Base-by-base conservation (phyloP, 2,329 filamentous ascomycete genomes). In the Chaetothyriales sp. region DNA sequence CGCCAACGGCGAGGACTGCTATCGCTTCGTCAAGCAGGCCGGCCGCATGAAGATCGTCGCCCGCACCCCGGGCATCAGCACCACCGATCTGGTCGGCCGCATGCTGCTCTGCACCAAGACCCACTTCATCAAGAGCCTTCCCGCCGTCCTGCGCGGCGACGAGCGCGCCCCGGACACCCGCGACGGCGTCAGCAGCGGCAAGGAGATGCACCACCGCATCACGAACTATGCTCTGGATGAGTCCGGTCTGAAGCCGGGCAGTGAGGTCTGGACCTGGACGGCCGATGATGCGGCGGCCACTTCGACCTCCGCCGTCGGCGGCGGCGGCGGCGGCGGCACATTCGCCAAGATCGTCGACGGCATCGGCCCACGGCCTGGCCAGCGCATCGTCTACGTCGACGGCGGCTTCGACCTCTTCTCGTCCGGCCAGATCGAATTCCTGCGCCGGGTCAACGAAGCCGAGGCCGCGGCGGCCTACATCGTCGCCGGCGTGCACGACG, bases 361-460 rank as follows among this genome's bases (percentile, higher is more conserved):
- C 2, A 77, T 77, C n/a, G 76, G 76, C 0, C 84, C 86, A 0
- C 78, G 76, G 62, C 81, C 81, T 0, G 90, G 86, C 0, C 92
- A 97, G 70, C 77, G 85, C 8, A 77, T 98, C 29, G 82, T 95
- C 45, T 98, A 98, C 65, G 90, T 97, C 6, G 92, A 98, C 60
- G 92, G 92, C 47, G 92, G 90, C 1, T 98, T 94, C 67, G 92
- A 98, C 65, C 77, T 98, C 19, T 98, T 98, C 70, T 95, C 87
- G 0, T 94, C 88, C 47, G 92, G 92, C 0, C 92, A 98, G 66
- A 97, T 98, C 61, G 89, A 94, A 66, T 98, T 98, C 61, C 76
- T 98, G 51, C 81, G 84, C 46, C 77, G 79, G 43, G 90, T 98
- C 2, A 75, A 83, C 7, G 72, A 83, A 57, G 73, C 77, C 0